Evolutionary conservation across 1,284 basidiomycete genomes (phyloP).

Genomic region (Hortiboletus rubellus): DNA sequence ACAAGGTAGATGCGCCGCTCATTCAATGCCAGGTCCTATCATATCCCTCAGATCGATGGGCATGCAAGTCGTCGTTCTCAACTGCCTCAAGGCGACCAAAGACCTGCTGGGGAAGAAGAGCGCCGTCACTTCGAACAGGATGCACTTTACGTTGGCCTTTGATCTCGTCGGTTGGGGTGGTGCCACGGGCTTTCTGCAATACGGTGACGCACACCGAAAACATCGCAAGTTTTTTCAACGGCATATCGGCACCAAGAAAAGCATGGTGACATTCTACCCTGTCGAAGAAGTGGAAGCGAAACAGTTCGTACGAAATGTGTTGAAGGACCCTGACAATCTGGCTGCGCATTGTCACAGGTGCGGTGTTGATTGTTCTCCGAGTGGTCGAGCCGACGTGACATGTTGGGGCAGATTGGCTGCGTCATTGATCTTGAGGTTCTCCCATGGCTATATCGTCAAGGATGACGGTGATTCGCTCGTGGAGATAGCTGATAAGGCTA

Average conservation of each 20-base stretch:
- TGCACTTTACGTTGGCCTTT: background rate
- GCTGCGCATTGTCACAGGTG: background rate
- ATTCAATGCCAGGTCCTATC: background rate
- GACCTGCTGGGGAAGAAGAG: background rate
- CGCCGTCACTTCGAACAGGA: background rate
- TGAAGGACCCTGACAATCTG: background rate
- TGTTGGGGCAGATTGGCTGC: background rate
- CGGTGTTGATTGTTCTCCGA: background rate
- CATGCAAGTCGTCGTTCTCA: background rate
- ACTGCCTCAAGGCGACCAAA: background rate
- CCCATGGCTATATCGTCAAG: constrained; percentile 1
- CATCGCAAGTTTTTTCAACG: background rate
- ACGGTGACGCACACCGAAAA: background rate
- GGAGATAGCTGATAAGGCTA: background rate
- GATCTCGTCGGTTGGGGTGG: background rate
- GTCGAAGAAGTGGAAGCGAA: background rate
- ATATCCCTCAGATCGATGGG: background rate
- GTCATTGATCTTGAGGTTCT: background rate
- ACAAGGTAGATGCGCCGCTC: background rate
- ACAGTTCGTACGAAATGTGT: background rate
- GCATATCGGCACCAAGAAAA: background rate
- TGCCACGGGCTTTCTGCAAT: background rate
- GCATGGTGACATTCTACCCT: background rate
- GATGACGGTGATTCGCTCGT: background rate
- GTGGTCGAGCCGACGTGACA: background rate